Base-by-base conservation (phyloP, 192 early-diverging fungal species). In the Fimicolochytrium jonesii region DNA sequence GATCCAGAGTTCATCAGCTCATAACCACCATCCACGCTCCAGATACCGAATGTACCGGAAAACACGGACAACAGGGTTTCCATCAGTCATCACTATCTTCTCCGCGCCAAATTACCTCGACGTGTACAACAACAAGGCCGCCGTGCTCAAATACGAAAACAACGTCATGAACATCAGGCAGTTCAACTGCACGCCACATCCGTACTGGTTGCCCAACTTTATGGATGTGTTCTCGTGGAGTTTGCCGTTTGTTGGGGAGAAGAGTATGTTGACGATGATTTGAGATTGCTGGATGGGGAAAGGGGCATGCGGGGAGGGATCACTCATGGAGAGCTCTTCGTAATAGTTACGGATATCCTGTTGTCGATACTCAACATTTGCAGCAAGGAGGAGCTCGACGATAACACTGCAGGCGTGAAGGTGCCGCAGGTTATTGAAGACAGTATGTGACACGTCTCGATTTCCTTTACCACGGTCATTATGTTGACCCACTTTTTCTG, bases 91-190 rank as follows among this genome's bases (percentile, higher is more conserved):
- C 74, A 97, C 95, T 10, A 93, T 98, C 39, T 98, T 98, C 64
- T 95, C 93, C 20, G 95, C 95, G 45, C 95, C 95, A 43, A 98
- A 98, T 73, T 98, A 98, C 69, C 81, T 98, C 33, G 95, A 96
- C 67, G 89, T 96, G 9, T 98, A 98, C 76, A 95, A 95, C 77
- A 98, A 98, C 81, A 98, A 98, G 77, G 95, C 93, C 34, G 95
- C 95, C 23, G 90, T 98, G 23, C 72, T 98, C 36, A 98, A 98
- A 69, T 98, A 98, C 70, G 95, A 98, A 73, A 94, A 95, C 78
- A 97, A 97, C 58, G 92, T 97, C 31, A 95, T 98, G 93, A 98
- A 98, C 80, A 98, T 98, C 73, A 87, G 95, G 42, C 92, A 97
- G 71, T 91, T 87, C 66, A 93, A 93, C 73, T 91, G 86, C 67